Percentiles rank a stretch among this genome's conserved stretches.
phyloP scores from a whole-genome alignment of 805 yeast species.

The Grigorovia transvaalensis region DNA sequence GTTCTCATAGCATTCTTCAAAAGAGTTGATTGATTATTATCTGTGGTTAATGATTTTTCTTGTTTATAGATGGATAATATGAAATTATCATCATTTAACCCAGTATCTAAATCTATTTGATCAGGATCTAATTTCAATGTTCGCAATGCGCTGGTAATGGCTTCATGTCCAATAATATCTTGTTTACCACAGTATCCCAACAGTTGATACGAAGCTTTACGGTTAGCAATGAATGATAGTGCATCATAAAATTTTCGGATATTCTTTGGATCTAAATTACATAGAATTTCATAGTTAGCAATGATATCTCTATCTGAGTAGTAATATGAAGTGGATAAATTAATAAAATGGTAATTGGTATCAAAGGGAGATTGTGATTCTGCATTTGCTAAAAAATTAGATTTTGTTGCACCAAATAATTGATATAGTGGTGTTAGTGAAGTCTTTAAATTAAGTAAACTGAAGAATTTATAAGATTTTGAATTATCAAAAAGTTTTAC shows the following conservation, averaged over 20 bases:
- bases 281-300: constrained; percentile 36
- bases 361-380: constrained; percentile 10
- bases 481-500: constrained; percentile 9
- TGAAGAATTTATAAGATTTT: constrained; percentile 23
- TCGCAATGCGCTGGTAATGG: constrained; percentile 32
- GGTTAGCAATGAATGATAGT: constrained; percentile 39
- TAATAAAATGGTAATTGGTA: constrained; percentile 30
- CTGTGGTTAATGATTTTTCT: constrained; percentile 12
- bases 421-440: constrained; percentile 24
- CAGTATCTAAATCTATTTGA: constrained; percentile 10
- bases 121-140: constrained; percentile 28
- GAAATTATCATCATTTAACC: constrained; percentile 19
- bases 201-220: constrained; percentile 37
- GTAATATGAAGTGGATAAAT: constrained; percentile 38
- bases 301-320: constrained; percentile 41
- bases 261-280: constrained; percentile 34
- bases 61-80: constrained; percentile 27
- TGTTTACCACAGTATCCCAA: constrained; percentile 39
- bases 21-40: constrained; percentile 12
- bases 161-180: constrained; percentile 44
- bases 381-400: neutral
- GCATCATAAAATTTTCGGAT: constrained; percentile 50
- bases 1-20: constrained; percentile 33
- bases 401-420: constrained; percentile 20
- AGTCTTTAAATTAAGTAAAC: constrained; percentile 13